Evolutionary conservation across 805 yeast genomes (phyloP).

Genomic region (Candida awuae): DNA sequence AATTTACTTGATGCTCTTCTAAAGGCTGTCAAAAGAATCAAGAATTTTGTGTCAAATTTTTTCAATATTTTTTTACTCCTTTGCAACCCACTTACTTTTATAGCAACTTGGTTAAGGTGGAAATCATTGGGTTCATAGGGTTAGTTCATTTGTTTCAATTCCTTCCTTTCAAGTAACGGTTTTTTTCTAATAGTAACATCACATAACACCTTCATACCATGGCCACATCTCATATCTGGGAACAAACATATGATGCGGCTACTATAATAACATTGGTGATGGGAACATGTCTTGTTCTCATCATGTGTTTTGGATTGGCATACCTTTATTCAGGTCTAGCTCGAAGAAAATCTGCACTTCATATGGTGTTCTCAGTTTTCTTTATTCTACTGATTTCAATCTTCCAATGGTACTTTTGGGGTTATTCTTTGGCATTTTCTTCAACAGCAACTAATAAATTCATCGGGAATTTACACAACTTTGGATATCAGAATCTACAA

Average conservation of each 20-base stretch:
- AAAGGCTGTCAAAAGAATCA: too few relatives aligned
- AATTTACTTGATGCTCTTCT: too few relatives aligned
- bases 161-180: too few relatives aligned
- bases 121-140: too few relatives aligned
- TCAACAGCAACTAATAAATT: slow-evolving; percentile 71
- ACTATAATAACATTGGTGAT: slow-evolving; percentile 45
- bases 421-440: slow-evolving; percentile 87
- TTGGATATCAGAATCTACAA: slow-evolving; percentile 72
- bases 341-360: slow-evolving; percentile 80
- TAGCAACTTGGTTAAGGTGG: too few relatives aligned
- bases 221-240: too few relatives aligned
- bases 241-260: slow-evolving; percentile 34
- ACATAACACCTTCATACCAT: too few relatives aligned
- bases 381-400: slow-evolving; percentile 41
- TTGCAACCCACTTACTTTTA: too few relatives aligned
- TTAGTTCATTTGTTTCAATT: too few relatives aligned
- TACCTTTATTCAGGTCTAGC: slow-evolving; percentile 88
- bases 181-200: too few relatives aligned
- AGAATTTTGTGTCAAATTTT: too few relatives aligned
- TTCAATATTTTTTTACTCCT: too few relatives aligned
- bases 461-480: slow-evolving; percentile 78
- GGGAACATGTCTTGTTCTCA: slow-evolving; percentile 65
- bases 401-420: slow-evolving; percentile 98
- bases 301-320: slow-evolving; percentile 94
- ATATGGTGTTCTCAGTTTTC: slow-evolving; percentile 74